Evolutionary conservation across 257 asterid genomes (phyloP), one percentile per base, ranked within the genome.

Genomic region (Solanum ahanhuiri): DNA sequence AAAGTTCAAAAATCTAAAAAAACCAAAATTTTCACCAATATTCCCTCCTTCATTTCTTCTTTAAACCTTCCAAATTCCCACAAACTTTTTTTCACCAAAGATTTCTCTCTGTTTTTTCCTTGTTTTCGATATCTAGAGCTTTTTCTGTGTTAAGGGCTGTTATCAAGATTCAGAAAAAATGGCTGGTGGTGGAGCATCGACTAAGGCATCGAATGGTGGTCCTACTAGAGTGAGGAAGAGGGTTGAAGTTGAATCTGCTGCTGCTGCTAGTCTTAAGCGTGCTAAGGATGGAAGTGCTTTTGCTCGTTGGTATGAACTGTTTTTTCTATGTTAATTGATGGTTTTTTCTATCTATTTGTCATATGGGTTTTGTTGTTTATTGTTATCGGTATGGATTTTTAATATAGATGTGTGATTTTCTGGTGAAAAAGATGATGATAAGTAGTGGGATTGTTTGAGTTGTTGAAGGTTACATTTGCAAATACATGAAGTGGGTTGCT

Each of bases 261-360:
- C 73, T 2, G 35, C 91, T 64, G 28, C 91, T 54, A 77, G 92
- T 58, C 96, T 94, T 90, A 94, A 94, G 17, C 97, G 99, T 8
- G 99, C 99, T 45, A 95, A 87, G 86, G 92, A 96, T 25, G 98
- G 97, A 85, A 94, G 97, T n/a, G 99, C 98, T 70, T 96, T 96
- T 58, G 91, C 97, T 85, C 92, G 87, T 87, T 95, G 99, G 99
- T 96, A 28, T 57, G 87, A 14, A 25, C 12, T 76, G 2, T 0
- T 82, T 82, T 9, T 17, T 54, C 63, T 54, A 54, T 18, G 9
- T 54, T 54, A 54, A 17, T 0, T 54, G 63, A 54, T 54, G n/a
- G 4, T 7, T 9, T 12, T 17, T 18, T 73, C 0, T 70, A 1
- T 1, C 7, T 64, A 0, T 70, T 31, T 23, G 6, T 64, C 4